Evolutionary conservation across 2,329 filamentous ascomycete genomes (phyloP).

Genomic region (Sphaerulina musiva): DNA sequence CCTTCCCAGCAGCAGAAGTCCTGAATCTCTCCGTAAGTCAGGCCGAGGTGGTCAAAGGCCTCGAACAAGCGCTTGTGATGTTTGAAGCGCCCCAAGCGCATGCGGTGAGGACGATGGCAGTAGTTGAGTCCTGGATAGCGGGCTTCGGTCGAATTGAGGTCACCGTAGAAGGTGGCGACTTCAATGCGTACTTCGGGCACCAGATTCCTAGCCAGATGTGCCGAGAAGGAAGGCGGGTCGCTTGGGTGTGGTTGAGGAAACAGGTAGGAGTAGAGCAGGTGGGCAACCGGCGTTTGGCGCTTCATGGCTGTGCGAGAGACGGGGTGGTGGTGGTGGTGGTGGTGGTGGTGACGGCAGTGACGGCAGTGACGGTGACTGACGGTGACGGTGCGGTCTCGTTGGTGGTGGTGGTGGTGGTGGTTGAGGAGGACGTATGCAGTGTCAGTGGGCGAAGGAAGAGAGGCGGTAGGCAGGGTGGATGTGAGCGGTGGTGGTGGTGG

Average conservation of each 20-base stretch:
- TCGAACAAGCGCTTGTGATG: conserved; percentile 72
- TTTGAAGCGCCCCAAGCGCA: conserved; percentile 68
- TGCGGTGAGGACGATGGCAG: conserved; percentile 63
- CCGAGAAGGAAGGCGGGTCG: conserved; percentile 66
- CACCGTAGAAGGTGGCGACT: conserved; percentile 70
- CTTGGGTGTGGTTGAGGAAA: conserved; percentile 61
- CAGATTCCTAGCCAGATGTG: conserved; percentile 62
- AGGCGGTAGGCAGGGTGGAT: too few species aligned
- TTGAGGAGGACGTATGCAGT: too few species aligned
- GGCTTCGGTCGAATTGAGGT: conserved; percentile 70
- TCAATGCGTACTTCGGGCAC: conserved; percentile 74
- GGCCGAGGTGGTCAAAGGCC: conserved; percentile 62
- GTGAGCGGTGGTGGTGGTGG: too few species aligned
- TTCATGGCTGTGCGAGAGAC: conserved; percentile 51
- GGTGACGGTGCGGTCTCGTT: neutral
- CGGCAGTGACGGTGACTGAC: neutral
- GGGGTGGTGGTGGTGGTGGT: neutral
- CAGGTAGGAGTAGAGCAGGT: conserved; percentile 67
- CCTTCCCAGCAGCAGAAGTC: conserved; percentile 75
- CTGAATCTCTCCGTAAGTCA: conserved; percentile 65
- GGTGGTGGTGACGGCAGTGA: neutral
- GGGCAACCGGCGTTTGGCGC: conserved; percentile 59
- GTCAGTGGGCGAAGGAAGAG: too few species aligned
- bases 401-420: neutral
- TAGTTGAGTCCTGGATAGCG: conserved; percentile 80